A percentile compares a stretch with the other conserved stretches of the same genome.
phyloP scores from a whole-genome alignment of 225 moss, liverwort and hornwort species.

The Neckera pumila region DNA sequence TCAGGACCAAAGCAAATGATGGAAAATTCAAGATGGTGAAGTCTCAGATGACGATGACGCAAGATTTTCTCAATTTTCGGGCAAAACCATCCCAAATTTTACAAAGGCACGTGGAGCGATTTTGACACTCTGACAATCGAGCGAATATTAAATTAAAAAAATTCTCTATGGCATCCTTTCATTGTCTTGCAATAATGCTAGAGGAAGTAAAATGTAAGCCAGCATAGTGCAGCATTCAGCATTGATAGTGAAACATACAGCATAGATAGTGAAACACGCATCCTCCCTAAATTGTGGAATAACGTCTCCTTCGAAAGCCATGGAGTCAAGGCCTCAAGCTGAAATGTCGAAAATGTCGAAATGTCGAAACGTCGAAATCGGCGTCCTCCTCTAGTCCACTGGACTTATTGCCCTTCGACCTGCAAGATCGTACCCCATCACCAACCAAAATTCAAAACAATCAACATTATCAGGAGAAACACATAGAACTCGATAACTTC shows the following conservation, averaged over 20 bases:
- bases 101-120: not conserved
- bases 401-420: not conserved
- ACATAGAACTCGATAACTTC: not conserved
- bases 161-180: not conserved
- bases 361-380: not conserved
- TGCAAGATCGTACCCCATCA: not conserved
- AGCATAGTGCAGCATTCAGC: constrained; percentile 2
- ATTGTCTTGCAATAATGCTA: not conserved
- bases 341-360: not conserved
- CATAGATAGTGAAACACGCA: constrained; percentile 23
- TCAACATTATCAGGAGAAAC: not conserved
- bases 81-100: not conserved
- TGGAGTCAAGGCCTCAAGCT: not conserved
- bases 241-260: constrained; percentile 21
- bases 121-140: not conserved
- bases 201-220: not conserved
- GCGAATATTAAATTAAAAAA: not conserved
- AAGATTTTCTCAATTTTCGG: not conserved
- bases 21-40: not conserved
- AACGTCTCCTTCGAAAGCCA: constrained; percentile 2
- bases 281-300: constrained; percentile 13
- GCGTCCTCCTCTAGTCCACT: not conserved
- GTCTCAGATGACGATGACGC: not conserved
- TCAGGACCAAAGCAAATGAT: not conserved
- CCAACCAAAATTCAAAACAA: not conserved